These are phyloP conservation scores for Chaetomium olivaceum DNA, from an alignment of 2,329 filamentous ascomycete genomes.

Conservation along the genomic window DNA sequence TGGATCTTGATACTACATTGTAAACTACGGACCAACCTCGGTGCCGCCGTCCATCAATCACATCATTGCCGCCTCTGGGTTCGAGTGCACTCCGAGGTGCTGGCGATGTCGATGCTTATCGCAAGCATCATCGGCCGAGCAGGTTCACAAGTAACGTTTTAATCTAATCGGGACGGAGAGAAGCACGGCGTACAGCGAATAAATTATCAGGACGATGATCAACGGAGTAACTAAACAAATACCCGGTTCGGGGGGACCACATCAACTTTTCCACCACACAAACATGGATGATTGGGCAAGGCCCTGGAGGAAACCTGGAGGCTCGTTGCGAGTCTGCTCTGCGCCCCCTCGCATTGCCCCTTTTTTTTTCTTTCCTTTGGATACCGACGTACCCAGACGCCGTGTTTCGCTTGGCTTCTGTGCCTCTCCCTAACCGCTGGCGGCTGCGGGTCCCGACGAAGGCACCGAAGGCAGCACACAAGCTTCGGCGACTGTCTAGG, in stretches of 20 bases:
- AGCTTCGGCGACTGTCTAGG: background rate
- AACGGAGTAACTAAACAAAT: background rate
- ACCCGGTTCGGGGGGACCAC: background rate
- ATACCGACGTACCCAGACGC: background rate
- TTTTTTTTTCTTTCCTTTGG: background rate
- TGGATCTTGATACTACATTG: slow-evolving; percentile 7
- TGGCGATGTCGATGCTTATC: background rate
- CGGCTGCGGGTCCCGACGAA: background rate
- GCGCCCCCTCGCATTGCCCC: background rate
- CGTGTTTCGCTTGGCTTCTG: background rate
- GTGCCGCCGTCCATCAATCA: background rate
- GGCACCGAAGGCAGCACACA: background rate
- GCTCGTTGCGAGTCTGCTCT: background rate
- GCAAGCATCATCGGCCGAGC: background rate
- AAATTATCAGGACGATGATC: background rate
- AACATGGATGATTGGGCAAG: background rate
- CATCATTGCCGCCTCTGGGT: background rate
- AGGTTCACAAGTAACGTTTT: background rate
- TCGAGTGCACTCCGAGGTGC: background rate
- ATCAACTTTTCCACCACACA: background rate
- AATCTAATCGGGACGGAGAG: slow-evolving; percentile 7
- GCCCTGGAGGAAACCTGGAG: background rate
- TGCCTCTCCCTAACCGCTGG: background rate
- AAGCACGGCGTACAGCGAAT: background rate
- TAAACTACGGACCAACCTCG: background rate